phyloP scores from a whole-genome alignment of 2,329 filamentous ascomycete genomes.

The Nemania diffusa region DNA sequence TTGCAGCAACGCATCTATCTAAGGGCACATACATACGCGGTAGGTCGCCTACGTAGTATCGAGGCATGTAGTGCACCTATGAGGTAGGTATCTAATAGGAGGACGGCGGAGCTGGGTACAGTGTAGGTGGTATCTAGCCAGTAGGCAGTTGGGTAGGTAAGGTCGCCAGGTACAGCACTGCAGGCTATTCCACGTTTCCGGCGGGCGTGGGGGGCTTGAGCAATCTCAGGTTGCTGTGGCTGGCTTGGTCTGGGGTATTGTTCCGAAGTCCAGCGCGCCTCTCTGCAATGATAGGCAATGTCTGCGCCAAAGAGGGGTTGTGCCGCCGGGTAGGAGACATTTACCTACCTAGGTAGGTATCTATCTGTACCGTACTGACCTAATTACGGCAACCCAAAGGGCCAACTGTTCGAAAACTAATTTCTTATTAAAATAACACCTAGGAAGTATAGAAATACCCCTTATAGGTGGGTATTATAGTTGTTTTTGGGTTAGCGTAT shows the following conservation, averaged over 20 bases:
- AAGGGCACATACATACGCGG: background rate
- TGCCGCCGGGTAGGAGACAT: background rate
- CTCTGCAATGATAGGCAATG: background rate
- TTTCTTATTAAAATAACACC: too few relatives aligned
- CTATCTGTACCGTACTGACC: background rate
- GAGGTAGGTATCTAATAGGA: background rate
- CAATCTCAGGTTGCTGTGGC: conserved; percentile 2
- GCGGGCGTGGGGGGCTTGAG: conserved; percentile 43
- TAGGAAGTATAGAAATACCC: too few relatives aligned
- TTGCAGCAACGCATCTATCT: conserved; percentile 41
- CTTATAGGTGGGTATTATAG: too few relatives aligned
- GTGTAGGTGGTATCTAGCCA: too few relatives aligned
- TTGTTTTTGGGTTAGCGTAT: too few relatives aligned
- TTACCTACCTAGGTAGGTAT: background rate
- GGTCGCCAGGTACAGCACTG: background rate
- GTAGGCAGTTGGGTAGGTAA: too few relatives aligned
- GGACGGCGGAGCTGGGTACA: background rate
- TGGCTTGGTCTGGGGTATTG: conserved; percentile 11
- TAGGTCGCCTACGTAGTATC: too few relatives aligned
- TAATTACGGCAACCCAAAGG: too few relatives aligned
- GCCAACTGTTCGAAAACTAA: too few relatives aligned
- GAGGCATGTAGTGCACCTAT: background rate
- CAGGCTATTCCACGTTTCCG: conserved; percentile 36
- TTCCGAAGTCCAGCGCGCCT: background rate
- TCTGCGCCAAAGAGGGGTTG: background rate